Evolutionary conservation across 169 alveolate species (phyloP).

Genomic region (Amoebophrya sp.): DNA sequence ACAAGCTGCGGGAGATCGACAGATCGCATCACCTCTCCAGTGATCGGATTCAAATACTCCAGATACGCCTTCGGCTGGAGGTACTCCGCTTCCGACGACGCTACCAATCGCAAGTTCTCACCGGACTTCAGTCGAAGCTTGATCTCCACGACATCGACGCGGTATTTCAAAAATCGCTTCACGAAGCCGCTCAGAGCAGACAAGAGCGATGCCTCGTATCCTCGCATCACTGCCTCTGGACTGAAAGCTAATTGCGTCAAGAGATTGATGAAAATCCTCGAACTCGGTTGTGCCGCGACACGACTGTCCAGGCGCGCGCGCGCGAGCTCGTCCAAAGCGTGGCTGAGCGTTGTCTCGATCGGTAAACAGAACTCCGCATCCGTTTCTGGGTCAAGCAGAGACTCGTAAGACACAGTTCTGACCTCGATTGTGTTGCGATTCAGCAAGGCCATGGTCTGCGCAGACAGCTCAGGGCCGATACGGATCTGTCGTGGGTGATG

Average conservation of each 20-base stretch:
- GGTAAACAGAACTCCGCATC: neutral
- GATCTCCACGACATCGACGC: neutral
- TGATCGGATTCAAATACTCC: constrained; percentile 12
- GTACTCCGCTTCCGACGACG: neutral
- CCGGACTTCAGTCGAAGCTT: neutral
- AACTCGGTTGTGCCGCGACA: neutral
- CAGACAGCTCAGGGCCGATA: neutral
- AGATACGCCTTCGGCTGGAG: constrained; percentile 10
- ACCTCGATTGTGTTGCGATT: neutral
- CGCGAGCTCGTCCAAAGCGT: constrained; percentile 11
- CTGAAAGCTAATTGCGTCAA: neutral
- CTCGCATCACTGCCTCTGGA: neutral
- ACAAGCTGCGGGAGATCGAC: neutral
- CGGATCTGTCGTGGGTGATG: too few species aligned
- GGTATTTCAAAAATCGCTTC: neutral
- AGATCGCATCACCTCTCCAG: neutral
- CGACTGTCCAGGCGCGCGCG: neutral
- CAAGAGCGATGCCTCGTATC: neutral
- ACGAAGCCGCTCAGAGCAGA: neutral
- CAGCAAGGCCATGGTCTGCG: neutral
- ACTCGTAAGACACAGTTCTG: neutral
- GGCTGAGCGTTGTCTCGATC: neutral
- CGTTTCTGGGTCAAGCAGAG: neutral
- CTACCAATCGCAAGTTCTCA: neutral
- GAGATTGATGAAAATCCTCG: neutral